A percentile compares a stretch with the other conserved stretches of the same genome.
These are phyloP conservation scores for Russula foetens DNA, from an alignment of 768 basidiomycete genomes.

Conservation along the genomic window DNA sequence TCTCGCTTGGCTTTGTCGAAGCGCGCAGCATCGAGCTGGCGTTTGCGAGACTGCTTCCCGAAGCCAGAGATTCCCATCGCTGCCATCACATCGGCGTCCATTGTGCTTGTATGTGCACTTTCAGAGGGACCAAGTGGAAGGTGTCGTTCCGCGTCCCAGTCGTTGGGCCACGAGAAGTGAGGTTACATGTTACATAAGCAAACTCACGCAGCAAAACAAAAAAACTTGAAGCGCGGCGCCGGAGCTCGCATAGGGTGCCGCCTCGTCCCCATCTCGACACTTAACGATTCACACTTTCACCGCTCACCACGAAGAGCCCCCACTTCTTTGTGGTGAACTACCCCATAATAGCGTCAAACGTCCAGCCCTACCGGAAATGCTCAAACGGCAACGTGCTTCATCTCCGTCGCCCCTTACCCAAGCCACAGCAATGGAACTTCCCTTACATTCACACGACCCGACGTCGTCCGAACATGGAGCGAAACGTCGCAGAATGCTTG, in stretches of 20 bases:
- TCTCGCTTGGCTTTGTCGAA: constrained; percentile 70
- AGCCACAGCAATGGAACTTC: constrained; percentile 11
- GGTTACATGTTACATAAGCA: constrained; percentile 19
- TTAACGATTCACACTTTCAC: background rate
- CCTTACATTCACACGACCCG: constrained; percentile 18
- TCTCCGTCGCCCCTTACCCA: constrained; percentile 13
- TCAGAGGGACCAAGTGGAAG: background rate
- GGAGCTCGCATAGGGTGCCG: too few species aligned
- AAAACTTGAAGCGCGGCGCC: too few species aligned
- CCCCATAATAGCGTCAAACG: background rate
- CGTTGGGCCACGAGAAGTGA: too few species aligned
- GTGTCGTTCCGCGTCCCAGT: background rate
- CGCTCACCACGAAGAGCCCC: background rate
- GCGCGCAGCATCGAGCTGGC: constrained; percentile 61
- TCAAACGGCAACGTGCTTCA: constrained; percentile 21
- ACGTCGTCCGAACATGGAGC: constrained; percentile 28
- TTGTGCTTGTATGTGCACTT: constrained; percentile 19
- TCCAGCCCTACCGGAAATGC: constrained; percentile 5
- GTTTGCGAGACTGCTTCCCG: constrained; percentile 64
- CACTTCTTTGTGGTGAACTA: background rate
- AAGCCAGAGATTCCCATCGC: constrained; percentile 83
- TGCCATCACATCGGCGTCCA: constrained; percentile 62
- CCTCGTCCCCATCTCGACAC: background rate
- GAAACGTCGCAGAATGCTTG: constrained; percentile 48
- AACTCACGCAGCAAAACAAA: background rate